Conservation (phyloP, 2,329 filamentous ascomycete genomes). For the Penicillium hordei region DNA sequence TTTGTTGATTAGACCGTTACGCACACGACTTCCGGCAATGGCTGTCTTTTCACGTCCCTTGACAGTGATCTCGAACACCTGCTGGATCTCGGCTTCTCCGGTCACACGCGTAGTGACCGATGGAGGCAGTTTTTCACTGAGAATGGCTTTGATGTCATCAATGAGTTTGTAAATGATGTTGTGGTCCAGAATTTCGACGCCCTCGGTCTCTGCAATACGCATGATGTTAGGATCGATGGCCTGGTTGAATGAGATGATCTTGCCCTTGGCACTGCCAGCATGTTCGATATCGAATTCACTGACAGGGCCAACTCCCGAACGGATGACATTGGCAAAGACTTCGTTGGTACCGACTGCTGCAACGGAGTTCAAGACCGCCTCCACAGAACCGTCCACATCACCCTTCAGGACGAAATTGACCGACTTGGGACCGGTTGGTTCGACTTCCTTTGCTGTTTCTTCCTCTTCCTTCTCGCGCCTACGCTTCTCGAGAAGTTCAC, state of each 20-base stretch:
- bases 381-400: slow-evolving; percentile 90
- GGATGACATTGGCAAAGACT: slow-evolving; percentile 73
- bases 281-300: slow-evolving; percentile 87
- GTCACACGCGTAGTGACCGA: slow-evolving; percentile 67
- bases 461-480: slow-evolving; percentile 36
- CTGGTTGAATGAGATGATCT: slow-evolving; percentile 85
- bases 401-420: slow-evolving; percentile 87
- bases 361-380: slow-evolving; percentile 79
- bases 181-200: slow-evolving; percentile 78
- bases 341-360: slow-evolving; percentile 80
- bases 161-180: slow-evolving; percentile 62
- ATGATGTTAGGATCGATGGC: slow-evolving; percentile 66
- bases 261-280: slow-evolving; percentile 71
- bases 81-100: slow-evolving; percentile 82
- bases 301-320: slow-evolving; percentile 73
- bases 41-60: slow-evolving; percentile 68
- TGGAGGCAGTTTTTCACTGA: slow-evolving; percentile 70
- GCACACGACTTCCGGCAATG: slow-evolving; percentile 83
- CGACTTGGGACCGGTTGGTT: slow-evolving; percentile 50
- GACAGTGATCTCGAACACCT: slow-evolving; percentile 80
- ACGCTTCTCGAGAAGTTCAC: slow-evolving; percentile 57
- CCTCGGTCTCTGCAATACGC: slow-evolving; percentile 66
- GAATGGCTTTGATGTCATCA: slow-evolving; percentile 52
- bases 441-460: slow-evolving; percentile 38
- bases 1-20: slow-evolving; percentile 72